phyloP scores from a whole-genome alignment of 345 rosid genomes.

The Cochlearia excelsa region DNA sequence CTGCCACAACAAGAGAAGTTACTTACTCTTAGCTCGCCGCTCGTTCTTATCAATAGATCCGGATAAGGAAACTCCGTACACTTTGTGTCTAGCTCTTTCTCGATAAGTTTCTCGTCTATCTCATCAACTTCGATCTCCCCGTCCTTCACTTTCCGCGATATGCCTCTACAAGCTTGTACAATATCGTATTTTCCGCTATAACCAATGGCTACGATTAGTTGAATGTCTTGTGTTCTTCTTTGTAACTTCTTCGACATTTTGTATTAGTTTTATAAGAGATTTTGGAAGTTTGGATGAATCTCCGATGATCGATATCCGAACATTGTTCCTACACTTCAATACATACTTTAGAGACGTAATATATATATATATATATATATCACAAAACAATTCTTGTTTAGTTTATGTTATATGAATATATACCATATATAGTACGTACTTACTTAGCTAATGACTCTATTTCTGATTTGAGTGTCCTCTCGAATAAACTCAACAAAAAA shows the following conservation, averaged over 20 bases:
- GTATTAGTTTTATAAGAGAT: slow-evolving; percentile 40
- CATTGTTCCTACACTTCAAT: slow-evolving; percentile 25
- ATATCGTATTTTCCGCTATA: slow-evolving; percentile 74
- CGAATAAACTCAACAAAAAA: slow-evolving; percentile 64
- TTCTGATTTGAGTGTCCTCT: slow-evolving; percentile 46
- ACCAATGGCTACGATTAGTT: slow-evolving; percentile 67
- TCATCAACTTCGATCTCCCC: slow-evolving; percentile 50
- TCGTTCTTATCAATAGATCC: slow-evolving; percentile 70
- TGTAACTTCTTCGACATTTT: slow-evolving; percentile 50
- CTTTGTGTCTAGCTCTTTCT: slow-evolving; percentile 59
- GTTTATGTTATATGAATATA: no score
- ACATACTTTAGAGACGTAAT: background rate
- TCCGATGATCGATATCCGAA: slow-evolving; percentile 50
- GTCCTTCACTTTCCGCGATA: slow-evolving; percentile 51
- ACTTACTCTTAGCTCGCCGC: slow-evolving; percentile 73
- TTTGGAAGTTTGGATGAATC: slow-evolving; percentile 56
- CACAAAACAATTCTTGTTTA: no score
- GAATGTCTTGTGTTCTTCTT: slow-evolving; percentile 48
- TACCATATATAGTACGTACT: background rate
- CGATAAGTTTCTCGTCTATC: slow-evolving; percentile 55
- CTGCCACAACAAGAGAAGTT: slow-evolving; percentile 83
- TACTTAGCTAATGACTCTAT: slow-evolving; percentile 46
- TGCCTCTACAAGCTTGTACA: slow-evolving; percentile 59
- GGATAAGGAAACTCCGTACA: slow-evolving; percentile 64
- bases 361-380: slow-evolving; percentile 1